Conservation (phyloP, 805 yeast genomes). For the Candida pseudoglaebosa region DNA sequence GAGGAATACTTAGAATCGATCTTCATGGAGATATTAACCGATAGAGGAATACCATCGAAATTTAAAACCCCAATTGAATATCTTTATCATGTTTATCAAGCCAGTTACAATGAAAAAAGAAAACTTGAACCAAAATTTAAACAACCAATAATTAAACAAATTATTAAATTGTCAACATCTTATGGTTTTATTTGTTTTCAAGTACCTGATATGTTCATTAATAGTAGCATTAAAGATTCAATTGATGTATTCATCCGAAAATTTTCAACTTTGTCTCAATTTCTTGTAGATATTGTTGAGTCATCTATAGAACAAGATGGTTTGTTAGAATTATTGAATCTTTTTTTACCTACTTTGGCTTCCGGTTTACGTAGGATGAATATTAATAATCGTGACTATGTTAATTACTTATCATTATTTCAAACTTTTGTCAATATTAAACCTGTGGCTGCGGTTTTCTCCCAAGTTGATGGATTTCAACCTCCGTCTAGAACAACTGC, state of each 20-base stretch:
- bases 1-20: slow-evolving; percentile 44
- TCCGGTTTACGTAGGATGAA: slow-evolving; percentile 34
- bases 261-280: slow-evolving; percentile 23
- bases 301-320: slow-evolving; percentile 67
- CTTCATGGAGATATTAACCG: slow-evolving; percentile 54
- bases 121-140: slow-evolving; percentile 36
- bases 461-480: slow-evolving; percentile 54
- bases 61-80: slow-evolving; percentile 42
- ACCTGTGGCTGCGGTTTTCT: slow-evolving; percentile 55
- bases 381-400: slow-evolving; percentile 49
- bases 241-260: slow-evolving; percentile 22
- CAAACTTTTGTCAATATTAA: slow-evolving; percentile 59
- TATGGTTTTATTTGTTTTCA: slow-evolving; percentile 69
- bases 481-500: slow-evolving; percentile 41
- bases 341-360: slow-evolving; percentile 46
- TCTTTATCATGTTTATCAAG: slow-evolving; percentile 42
- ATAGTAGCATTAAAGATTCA: slow-evolving; percentile 31
- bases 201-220: slow-evolving; percentile 57
- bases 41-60: slow-evolving; percentile 41
- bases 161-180: slow-evolving; percentile 48
- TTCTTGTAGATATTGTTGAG: slow-evolving; percentile 52
- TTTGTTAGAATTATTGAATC: slow-evolving; percentile 53
- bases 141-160: slow-evolving; percentile 40
- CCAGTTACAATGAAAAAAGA: slow-evolving; percentile 40
- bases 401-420: slow-evolving; percentile 50